Conservation (phyloP, 176 grass and related monocot species). For the Aegilops sharonensis region DNA sequence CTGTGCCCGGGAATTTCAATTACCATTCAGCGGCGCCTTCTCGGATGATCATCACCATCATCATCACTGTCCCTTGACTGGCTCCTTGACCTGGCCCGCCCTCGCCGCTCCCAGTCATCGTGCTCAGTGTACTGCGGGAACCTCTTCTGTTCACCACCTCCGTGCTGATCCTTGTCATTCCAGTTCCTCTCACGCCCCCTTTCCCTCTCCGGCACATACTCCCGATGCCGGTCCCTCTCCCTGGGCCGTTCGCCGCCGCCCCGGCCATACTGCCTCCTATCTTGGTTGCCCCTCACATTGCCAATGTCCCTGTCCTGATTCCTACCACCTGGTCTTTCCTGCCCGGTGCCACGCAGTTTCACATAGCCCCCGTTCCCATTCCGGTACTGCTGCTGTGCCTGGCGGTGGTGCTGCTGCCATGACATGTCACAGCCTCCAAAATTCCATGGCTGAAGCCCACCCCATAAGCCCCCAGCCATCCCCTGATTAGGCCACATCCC, state of each 20-base stretch:
- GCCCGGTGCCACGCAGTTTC: background rate
- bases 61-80: conserved; percentile 35
- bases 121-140: conserved; percentile 27
- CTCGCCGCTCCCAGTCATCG: conserved; percentile 34
- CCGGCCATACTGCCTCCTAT: conserved; percentile 1
- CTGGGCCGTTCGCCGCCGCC: background rate
- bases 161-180: conserved; percentile 30
- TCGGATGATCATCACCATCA: conserved; percentile 32
- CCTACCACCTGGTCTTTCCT: conserved; percentile 8
- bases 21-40: conserved; percentile 35
- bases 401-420: conserved; percentile 9
- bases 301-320: conserved; percentile 30
- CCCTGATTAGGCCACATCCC: conserved; percentile 40
- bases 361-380: background rate
- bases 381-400: conserved; percentile 8
- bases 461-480: conserved; percentile 49
- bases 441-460: conserved; percentile 42
- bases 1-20: background rate
- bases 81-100: conserved; percentile 26
- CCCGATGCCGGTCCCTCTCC: background rate
- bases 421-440: conserved; percentile 46
- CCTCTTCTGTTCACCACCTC: conserved; percentile 17
- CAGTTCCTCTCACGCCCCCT: conserved; percentile 28
- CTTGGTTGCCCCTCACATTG: conserved; percentile 13
- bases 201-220: conserved; percentile 2